Evolutionary conservation across 2,329 filamentous ascomycete genomes (phyloP), one percentile per base, ranked within the genome.

Genomic region (Septoria linicola): DNA sequence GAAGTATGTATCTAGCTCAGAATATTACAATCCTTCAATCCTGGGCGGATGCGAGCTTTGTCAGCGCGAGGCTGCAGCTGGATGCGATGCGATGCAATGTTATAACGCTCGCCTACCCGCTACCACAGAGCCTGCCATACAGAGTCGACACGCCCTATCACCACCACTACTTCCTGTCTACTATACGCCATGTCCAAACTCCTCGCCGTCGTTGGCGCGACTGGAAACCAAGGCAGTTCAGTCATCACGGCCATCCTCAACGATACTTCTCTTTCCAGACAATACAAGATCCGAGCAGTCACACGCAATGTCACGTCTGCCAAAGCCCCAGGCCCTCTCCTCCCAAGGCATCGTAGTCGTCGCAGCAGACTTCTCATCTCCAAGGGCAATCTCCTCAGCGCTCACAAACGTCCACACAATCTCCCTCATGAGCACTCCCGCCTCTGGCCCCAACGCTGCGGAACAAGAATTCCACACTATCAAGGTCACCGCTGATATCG

Each of bases 171-270:
- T n/a, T n/a, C n/a, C n/a, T n/a, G n/a, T n/a, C n/a, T n/a, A n/a
- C n/a, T n/a, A n/a, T n/a, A n/a, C 48, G 30, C 16, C 13, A 60
- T 60, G 55, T 35, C 58, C 14, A 78, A 77, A 56, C 68, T 77
- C 57, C 72, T 82, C 60, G 76, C 76, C 34, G 72, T 83, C 3
- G 77, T 83, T 54, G 80, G 80, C 14, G 76, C 79, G 31, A 83
- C 80, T 14, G 79, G 80, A 47, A 74, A 76, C 51, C 81, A 84
- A 67, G 82, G 82, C 46, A 74, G 76, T 51, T 79, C 78, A 3
- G 72, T 83, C 40, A 74, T 78, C 40, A 62, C 66, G 8, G 59
- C 61, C 30, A 62, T 79, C 16, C 67, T 76, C 5, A 55, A 60
- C 20, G 69, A 73, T 62, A 63, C 76, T 0, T 65, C 72, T 47